These are phyloP conservation scores for Shiraia sp. DNA, from an alignment of 2,329 filamentous ascomycete species.

Conservation along the genomic window DNA sequence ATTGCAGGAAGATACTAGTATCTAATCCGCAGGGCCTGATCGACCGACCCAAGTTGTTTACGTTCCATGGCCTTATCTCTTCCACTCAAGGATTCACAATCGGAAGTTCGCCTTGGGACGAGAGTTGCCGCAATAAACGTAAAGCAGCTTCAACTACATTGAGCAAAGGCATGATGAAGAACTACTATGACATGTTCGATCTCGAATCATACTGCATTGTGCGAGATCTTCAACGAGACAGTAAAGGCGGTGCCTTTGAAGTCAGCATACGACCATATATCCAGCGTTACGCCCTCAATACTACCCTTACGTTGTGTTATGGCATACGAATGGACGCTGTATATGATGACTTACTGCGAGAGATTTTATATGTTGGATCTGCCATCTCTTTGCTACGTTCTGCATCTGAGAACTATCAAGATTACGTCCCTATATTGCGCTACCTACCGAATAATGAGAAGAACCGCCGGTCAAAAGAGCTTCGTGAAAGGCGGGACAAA, in stretches of 20 bases:
- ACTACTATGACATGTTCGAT: slow-evolving; percentile 59
- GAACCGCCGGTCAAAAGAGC: slow-evolving; percentile 51
- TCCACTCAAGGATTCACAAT: slow-evolving; percentile 58
- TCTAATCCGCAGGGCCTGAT: slow-evolving; percentile 56
- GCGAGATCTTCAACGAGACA: slow-evolving; percentile 53
- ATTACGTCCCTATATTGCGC: slow-evolving; percentile 56
- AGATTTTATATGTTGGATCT: slow-evolving; percentile 58
- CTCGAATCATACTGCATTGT: slow-evolving; percentile 57
- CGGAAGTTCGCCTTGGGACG: slow-evolving; percentile 58
- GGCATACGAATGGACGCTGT: slow-evolving; percentile 60
- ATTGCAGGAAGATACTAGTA: slow-evolving; percentile 56
- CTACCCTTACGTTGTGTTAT: slow-evolving; percentile 59
- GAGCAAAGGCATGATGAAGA: slow-evolving; percentile 51
- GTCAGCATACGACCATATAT: slow-evolving; percentile 56
- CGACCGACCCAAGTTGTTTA: slow-evolving; percentile 56
- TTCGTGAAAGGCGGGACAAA: slow-evolving; percentile 53
- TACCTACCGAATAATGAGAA: slow-evolving; percentile 59
- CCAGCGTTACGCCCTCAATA: slow-evolving; percentile 59
- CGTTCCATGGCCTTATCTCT: slow-evolving; percentile 58
- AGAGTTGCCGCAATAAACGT: slow-evolving; percentile 57
- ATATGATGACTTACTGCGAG: slow-evolving; percentile 56
- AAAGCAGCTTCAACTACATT: slow-evolving; percentile 56
- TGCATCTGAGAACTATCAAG: slow-evolving; percentile 58
- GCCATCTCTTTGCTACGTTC: slow-evolving; percentile 56
- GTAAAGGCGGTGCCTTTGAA: slow-evolving; percentile 47